A percentile compares a stretch with the other conserved stretches of the same genome.
phyloP scores from a whole-genome alignment of 2,329 filamentous ascomycete genomes.

The Tolypocladium endophyticum region DNA sequence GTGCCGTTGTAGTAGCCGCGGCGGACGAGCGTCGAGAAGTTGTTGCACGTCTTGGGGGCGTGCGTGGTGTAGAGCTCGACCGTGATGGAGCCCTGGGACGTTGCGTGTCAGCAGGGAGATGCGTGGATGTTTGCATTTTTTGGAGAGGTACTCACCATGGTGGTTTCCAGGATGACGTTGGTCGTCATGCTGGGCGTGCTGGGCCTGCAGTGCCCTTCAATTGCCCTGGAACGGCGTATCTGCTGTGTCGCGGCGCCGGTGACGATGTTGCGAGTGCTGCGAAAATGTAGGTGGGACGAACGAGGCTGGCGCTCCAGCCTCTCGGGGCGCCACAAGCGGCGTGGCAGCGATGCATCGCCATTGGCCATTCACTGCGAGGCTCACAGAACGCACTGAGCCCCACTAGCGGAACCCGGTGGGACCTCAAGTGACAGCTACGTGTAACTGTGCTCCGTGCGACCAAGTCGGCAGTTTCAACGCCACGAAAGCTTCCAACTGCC shows the following conservation, averaged over 20 bases:
- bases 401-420: background rate
- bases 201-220: background rate
- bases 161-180: slow-evolving; percentile 71
- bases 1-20: slow-evolving; percentile 82
- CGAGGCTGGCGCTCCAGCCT: slow-evolving; percentile 4
- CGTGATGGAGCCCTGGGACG: slow-evolving; percentile 61
- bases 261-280: background rate
- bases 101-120: background rate
- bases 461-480: background rate
- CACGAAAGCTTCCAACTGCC: background rate
- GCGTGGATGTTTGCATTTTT: background rate
- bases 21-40: slow-evolving; percentile 71
- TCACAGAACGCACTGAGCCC: background rate
- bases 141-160: slow-evolving; percentile 50
- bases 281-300: background rate
- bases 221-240: background rate
- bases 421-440: background rate
- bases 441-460: background rate
- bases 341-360: background rate
- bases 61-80: slow-evolving; percentile 86
- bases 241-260: background rate
- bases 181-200: slow-evolving; percentile 56
- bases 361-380: background rate
- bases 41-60: slow-evolving; percentile 80
- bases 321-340: background rate